Conservation (phyloP, 139 green algal species). For the Zygnema circumcarinatum region DNA sequence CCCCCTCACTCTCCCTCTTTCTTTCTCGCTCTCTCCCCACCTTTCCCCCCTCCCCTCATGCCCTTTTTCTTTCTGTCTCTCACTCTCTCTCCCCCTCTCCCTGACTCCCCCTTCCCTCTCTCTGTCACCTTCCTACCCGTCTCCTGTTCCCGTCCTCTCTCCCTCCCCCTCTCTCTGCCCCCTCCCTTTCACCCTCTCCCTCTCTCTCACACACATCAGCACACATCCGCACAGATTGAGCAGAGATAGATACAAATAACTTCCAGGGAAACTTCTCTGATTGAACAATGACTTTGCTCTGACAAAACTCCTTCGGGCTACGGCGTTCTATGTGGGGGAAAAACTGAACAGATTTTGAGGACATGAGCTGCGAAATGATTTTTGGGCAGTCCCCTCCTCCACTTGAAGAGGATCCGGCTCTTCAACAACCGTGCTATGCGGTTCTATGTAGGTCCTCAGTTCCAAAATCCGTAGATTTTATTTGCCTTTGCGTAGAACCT, state of each 20-base stretch:
- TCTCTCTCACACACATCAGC: background rate
- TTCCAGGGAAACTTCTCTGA: too few relatives aligned
- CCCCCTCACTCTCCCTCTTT: background rate
- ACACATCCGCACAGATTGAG: background rate
- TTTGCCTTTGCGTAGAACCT: too few relatives aligned
- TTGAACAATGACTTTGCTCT: too few relatives aligned
- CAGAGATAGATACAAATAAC: background rate
- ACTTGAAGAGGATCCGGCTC: constrained; percentile 70
- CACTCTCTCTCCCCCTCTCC: too few relatives aligned
- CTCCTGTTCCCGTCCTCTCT: too few relatives aligned
- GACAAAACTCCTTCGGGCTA: background rate
- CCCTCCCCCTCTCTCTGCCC: too few relatives aligned
- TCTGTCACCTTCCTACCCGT: too few relatives aligned
- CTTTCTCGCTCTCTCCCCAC: background rate
- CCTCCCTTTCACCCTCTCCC: too few relatives aligned
- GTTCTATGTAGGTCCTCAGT: constrained; percentile 27
- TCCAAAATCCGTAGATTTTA: background rate
- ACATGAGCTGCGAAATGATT: constrained; percentile 76
- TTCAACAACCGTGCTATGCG: constrained; percentile 55
- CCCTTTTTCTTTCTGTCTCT: background rate
- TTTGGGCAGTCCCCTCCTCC: constrained; percentile 75
- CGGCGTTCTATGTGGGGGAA: background rate
- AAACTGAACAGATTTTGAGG: constrained; percentile 66
- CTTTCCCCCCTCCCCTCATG: background rate
- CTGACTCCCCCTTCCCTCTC: too few relatives aligned